These are phyloP conservation scores for Komagataea norvegica DNA, from an alignment of 1,139 yeast species.

Conservation along the genomic window DNA sequence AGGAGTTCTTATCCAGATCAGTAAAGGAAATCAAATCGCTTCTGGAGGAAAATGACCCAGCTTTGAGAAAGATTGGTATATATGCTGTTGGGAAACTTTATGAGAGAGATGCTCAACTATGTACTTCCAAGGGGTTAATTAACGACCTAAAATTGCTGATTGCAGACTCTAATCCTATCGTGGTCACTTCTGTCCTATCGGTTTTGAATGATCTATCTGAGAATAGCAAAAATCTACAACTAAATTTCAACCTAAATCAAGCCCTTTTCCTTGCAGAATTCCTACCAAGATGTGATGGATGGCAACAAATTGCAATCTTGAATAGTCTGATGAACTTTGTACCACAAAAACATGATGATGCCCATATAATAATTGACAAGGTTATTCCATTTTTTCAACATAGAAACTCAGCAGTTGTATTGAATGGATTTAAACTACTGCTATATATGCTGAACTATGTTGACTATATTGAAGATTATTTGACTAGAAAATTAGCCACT, in stretches of 20 bases:
- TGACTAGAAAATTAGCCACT: constrained; percentile 61
- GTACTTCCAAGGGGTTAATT: constrained; percentile 44
- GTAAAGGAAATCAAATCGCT: constrained; percentile 34
- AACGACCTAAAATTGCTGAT: constrained; percentile 54
- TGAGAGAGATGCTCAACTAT: constrained; percentile 48
- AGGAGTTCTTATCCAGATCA: constrained; percentile 47
- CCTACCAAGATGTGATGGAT: constrained; percentile 61
- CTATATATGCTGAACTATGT: constrained; percentile 72
- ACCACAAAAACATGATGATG: constrained; percentile 65
- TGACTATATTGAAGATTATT: constrained; percentile 31
- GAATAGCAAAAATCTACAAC: constrained; percentile 35
- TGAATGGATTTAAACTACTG: constrained; percentile 70
- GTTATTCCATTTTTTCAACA: constrained; percentile 73
- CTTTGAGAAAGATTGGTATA: constrained; percentile 66
- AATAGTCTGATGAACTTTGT: constrained; percentile 63
- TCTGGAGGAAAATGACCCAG: constrained; percentile 51
- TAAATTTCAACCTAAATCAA: constrained; percentile 54
- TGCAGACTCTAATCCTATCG: constrained; percentile 50
- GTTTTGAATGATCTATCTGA: constrained; percentile 66
- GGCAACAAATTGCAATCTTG: constrained; percentile 74
- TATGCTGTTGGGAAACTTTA: constrained; percentile 66
- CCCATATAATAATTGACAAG: constrained; percentile 62
- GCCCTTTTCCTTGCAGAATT: constrained; percentile 44
- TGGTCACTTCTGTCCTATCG: constrained; percentile 71
- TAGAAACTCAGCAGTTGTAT: constrained; percentile 75